Evolutionary conservation across 805 yeast genomes (phyloP).

Genomic region (Pichia rugopelliculosa): DNA sequence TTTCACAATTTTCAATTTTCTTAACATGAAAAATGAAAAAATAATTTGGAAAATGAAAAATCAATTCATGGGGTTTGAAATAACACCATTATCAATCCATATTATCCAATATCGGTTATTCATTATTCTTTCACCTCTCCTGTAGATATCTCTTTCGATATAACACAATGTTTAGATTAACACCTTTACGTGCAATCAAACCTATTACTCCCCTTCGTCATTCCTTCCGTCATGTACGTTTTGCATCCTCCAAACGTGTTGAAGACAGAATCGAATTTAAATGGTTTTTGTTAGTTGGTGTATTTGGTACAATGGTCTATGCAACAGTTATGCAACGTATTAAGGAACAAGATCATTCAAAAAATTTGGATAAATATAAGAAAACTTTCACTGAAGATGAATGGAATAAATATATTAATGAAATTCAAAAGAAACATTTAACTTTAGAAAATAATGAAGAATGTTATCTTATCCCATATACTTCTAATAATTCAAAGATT

Average conservation of each 20-base stretch:
- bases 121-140: too few species aligned
- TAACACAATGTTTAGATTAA: not conserved
- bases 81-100: not conserved
- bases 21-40: too few species aligned
- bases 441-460: constrained; percentile 21
- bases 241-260: not conserved
- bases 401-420: constrained; percentile 33
- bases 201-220: not conserved
- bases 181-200: not conserved
- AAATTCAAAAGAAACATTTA: constrained; percentile 26
- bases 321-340: constrained; percentile 26
- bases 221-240: not conserved
- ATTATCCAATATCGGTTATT: too few species aligned
- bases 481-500: constrained; percentile 7
- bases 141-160: not conserved
- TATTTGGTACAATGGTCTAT: constrained; percentile 39
- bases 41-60: too few species aligned
- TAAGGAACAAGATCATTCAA: constrained; percentile 26
- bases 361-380: constrained; percentile 25
- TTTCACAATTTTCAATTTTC: too few species aligned
- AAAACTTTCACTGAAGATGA: constrained; percentile 43
- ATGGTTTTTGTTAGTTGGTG: constrained; percentile 29
- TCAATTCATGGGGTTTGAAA: not conserved
- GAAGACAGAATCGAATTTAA: constrained; percentile 14
- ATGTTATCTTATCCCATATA: constrained; percentile 27